These are phyloP conservation scores for Epichloe gansuensis DNA, from an alignment of 2,329 filamentous ascomycete genomes.

Conservation along the genomic window DNA sequence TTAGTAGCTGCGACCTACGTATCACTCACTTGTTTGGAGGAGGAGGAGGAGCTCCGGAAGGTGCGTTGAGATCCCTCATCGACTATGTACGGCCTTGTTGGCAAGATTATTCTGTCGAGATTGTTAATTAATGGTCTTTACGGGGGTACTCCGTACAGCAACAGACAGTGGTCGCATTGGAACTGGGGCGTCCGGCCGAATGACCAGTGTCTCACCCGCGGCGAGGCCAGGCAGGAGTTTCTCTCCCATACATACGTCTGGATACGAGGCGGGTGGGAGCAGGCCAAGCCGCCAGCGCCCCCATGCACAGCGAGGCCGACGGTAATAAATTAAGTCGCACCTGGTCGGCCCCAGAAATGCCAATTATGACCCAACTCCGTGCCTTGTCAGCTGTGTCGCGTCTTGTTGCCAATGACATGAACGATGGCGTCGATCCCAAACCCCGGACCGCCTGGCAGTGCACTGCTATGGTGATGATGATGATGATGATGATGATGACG, in stretches of 20 bases:
- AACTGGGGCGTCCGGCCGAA: not conserved
- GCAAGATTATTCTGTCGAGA: too few species aligned
- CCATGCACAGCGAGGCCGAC: constrained; percentile 3
- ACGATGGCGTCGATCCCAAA: not conserved
- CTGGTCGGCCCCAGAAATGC: not conserved
- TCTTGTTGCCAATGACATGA: not conserved
- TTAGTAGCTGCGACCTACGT: too few species aligned
- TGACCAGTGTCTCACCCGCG: not conserved
- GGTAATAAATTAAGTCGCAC: constrained; percentile 1
- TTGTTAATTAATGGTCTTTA: not conserved
- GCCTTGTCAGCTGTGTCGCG: not conserved
- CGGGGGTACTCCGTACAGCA: not conserved
- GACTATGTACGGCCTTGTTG: too few species aligned
- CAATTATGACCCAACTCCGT: not conserved
- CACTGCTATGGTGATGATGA: not conserved
- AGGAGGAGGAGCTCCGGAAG: too few species aligned
- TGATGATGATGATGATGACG: not conserved
- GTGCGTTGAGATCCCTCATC: too few species aligned
- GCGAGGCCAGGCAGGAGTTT: not conserved
- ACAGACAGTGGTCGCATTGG: not conserved
- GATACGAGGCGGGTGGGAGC: constrained; percentile 1
- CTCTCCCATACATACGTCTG: constrained; percentile 6
- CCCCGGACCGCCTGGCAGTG: not conserved
- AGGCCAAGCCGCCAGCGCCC: constrained; percentile 1
- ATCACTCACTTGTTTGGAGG: too few species aligned